A percentile compares a stretch with the other conserved stretches of the same genome.
Conservation (phyloP, 805 yeast genomes). For the Cyberlindnera suaveolens region DNA sequence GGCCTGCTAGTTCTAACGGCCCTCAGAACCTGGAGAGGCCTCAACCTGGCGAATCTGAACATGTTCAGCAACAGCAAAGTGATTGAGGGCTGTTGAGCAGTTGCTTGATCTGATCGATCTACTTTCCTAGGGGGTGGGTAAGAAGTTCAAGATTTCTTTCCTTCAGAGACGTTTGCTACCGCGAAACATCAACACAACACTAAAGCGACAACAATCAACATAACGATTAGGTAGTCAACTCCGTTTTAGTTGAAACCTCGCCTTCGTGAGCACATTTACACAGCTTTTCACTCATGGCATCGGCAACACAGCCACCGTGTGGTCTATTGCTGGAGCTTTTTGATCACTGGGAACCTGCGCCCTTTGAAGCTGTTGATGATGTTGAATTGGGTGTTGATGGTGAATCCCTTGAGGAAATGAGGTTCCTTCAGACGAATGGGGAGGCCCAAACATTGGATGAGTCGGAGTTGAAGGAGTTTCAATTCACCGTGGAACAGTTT, state of each 20-base stretch:
- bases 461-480: constrained; percentile 12
- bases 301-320: too few relatives aligned
- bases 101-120: too few relatives aligned
- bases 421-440: constrained; percentile 4
- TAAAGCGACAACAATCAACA: too few relatives aligned
- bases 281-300: too few relatives aligned
- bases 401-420: constrained; percentile 13
- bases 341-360: too few relatives aligned
- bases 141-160: neutral
- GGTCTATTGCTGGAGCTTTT: too few relatives aligned
- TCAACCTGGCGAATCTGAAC: neutral
- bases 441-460: neutral
- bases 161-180: neutral
- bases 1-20: neutral
- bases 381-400: neutral
- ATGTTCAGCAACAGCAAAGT: neutral
- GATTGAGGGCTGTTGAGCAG: too few relatives aligned
- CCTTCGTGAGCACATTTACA: too few relatives aligned
- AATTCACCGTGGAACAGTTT: constrained; percentile 16
- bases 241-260: too few relatives aligned
- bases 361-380: neutral
- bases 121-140: too few relatives aligned
- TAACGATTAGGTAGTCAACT: too few relatives aligned
- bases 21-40: neutral
- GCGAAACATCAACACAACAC: neutral